Percentiles rank a stretch among this genome's conserved stretches.
phyloP scores from a whole-genome alignment of 495 filamentous ascomycete species.

The Talaromyces borbonicus region DNA sequence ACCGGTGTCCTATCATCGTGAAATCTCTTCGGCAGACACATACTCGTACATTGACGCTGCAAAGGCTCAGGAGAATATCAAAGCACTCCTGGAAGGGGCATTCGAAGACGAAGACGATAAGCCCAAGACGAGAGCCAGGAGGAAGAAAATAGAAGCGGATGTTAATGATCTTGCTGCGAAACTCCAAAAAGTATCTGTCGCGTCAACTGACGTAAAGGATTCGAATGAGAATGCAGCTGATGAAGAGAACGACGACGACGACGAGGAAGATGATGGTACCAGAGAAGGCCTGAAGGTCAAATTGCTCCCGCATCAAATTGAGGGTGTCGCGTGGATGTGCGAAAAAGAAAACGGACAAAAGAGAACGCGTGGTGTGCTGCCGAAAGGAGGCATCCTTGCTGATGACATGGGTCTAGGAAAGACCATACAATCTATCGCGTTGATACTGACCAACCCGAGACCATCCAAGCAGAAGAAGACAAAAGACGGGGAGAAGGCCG shows the following conservation, averaged over 20 bases:
- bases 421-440: slow-evolving; percentile 78
- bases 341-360: slow-evolving; percentile 73
- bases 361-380: slow-evolving; percentile 63
- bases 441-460: slow-evolving; percentile 75
- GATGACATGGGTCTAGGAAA: slow-evolving; percentile 97
- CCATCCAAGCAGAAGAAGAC: slow-evolving; percentile 30
- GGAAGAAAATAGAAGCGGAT: slow-evolving; percentile 38
- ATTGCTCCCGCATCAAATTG: slow-evolving; percentile 83
- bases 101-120: slow-evolving; percentile 75
- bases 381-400: slow-evolving; percentile 79
- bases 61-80: slow-evolving; percentile 76
- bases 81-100: slow-evolving; percentile 76
- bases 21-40: slow-evolving; percentile 42
- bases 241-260: slow-evolving; percentile 47
- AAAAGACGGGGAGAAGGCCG: slow-evolving; percentile 17
- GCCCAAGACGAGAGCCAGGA: slow-evolving; percentile 39
- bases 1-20: slow-evolving; percentile 11
- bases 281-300: slow-evolving; percentile 78
- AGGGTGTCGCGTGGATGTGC: slow-evolving; percentile 88
- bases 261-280: slow-evolving; percentile 60
- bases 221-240: slow-evolving; percentile 28
- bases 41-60: slow-evolving; percentile 63
- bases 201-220: slow-evolving; percentile 19
- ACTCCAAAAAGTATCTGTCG: slow-evolving; percentile 48
- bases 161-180: slow-evolving; percentile 48